Percentiles rank a stretch among this genome's conserved stretches.
These are phyloP conservation scores for Trichaptum fuscoviolaceum DNA, from an alignment of 768 basidiomycete species.

Conservation along the genomic window DNA sequence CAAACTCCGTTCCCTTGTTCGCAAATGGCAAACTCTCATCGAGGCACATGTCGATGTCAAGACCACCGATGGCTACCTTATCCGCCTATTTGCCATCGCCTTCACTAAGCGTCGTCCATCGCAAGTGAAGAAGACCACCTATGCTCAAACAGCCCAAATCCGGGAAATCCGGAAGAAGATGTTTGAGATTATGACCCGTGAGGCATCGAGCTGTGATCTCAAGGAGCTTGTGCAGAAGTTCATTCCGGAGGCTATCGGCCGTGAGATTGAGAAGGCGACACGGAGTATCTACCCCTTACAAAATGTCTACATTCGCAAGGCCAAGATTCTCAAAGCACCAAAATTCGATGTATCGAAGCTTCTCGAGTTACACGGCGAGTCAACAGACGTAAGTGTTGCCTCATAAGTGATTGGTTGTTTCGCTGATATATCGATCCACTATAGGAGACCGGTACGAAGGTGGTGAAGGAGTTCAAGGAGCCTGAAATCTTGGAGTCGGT, in stretches of 20 bases:
- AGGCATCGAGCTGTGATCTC: constrained; percentile 91
- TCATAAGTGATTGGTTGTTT: constrained; percentile 6
- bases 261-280: constrained; percentile 98
- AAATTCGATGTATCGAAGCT: constrained; percentile 96
- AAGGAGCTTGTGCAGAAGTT: constrained; percentile 99
- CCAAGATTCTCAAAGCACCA: constrained; percentile 97
- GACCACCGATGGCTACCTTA: constrained; percentile 98
- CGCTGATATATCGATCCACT: constrained; percentile 14
- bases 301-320: constrained; percentile 99
- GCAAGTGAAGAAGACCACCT: constrained; percentile 99
- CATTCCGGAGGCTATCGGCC: constrained; percentile 96
- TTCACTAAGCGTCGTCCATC: constrained; percentile 97
- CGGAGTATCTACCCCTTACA: constrained; percentile 97
- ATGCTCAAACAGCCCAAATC: constrained; percentile 92
- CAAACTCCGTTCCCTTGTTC: constrained; percentile 98
- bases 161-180: constrained; percentile 99
- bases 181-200: constrained; percentile 98
- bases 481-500: constrained; percentile 91
- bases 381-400: constrained; percentile 70
- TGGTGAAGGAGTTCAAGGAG: constrained; percentile 97
- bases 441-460: constrained; percentile 91
- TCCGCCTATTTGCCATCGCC: constrained; percentile 97
- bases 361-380: constrained; percentile 94
- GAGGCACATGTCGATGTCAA: constrained; percentile 99
- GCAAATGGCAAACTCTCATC: constrained; percentile 99